Evolutionary conservation across 768 basidiomycete species (phyloP), one percentile per base, ranked within the genome.

Genomic region (Paxillus ammoniavirescens): DNA sequence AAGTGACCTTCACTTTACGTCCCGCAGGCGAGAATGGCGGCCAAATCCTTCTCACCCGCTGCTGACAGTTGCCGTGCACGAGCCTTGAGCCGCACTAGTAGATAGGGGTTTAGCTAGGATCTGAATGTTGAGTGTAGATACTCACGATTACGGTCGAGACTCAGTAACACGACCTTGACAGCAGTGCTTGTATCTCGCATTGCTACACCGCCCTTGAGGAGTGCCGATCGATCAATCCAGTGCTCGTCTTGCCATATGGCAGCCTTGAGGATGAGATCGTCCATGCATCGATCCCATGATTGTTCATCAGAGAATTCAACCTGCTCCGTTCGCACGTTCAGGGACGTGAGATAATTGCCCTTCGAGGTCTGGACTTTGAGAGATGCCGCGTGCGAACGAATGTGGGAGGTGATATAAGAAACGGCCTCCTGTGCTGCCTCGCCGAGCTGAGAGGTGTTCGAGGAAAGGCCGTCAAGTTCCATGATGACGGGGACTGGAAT

Each of bases 311-410:
- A 64, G 64, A 93, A 90, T 57, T 92, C 87, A 54, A 94, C 80
- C 56, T 88, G 82, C 68, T 98, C 96, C 0, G 84, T 86, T 21
- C 93, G 85, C 17, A 98, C 82, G 63, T 70, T 85, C 15, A 99
- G 79, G 37, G 88, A 87, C 0, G 82, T 77, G 4, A 99, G 79
- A 67, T 98, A 98, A 65, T 98, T 98, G 56, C 97, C 97, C 60
- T 88, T 88, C 6, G 89, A 89, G 1, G 97, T 99, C 73, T 93
- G 94, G 6, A 98, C 87, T 75, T 98, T 98, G 70, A 99, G 83
- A 9, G 85, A 87, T 1, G 77, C 72, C 0, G 84, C 71, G 65
- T 92, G 87, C 4, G 87, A 78, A 47, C 87, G 89, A 54, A 98
- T 72, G 60, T 88, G 85, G 1, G 82, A 74, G 2, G 86, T 81